A percentile compares a stretch with the other conserved stretches of the same genome.
phyloP scores from a whole-genome alignment of 805 yeast genomes.

The Kodamaea hsintzibuensis region DNA sequence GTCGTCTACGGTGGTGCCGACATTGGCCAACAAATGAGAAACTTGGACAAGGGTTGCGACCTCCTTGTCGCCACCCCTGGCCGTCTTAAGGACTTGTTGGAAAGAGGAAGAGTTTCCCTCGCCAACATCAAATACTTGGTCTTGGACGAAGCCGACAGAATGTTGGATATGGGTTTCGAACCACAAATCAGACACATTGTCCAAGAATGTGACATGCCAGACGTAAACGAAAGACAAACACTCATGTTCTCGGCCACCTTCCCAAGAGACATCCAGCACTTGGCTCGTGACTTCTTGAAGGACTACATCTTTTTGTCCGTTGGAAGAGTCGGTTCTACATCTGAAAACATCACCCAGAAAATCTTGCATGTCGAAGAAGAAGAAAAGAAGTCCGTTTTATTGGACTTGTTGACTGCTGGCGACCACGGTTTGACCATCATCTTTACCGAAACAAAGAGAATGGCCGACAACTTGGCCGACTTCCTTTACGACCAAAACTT shows the following conservation, averaged over 20 bases:
- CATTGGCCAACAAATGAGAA: slow-evolving; percentile 81
- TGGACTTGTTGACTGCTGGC: slow-evolving; percentile 74
- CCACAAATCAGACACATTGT: slow-evolving; percentile 99
- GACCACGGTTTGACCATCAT: slow-evolving; percentile 87
- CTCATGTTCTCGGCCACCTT: slow-evolving; percentile 98
- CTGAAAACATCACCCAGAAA: slow-evolving; percentile 96
- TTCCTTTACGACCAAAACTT: slow-evolving; percentile 84
- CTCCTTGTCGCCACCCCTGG: slow-evolving; percentile 98
- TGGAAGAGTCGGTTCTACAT: slow-evolving; percentile 99
- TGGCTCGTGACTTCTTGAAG: slow-evolving; percentile 96
- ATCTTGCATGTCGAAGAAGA: slow-evolving; percentile 90
- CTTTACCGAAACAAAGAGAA: slow-evolving; percentile 97
- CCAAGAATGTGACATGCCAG: slow-evolving; percentile 97
- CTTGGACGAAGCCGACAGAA: slow-evolving; percentile 98
- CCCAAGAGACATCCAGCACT: slow-evolving; percentile 96
- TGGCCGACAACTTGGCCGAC: slow-evolving; percentile 96
- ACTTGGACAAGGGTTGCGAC: slow-evolving; percentile 92
- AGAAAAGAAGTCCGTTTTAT: slow-evolving; percentile 86
- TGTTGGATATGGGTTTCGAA: slow-evolving; percentile 99
- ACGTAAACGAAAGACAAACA: slow-evolving; percentile 87
- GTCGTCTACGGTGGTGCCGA: slow-evolving; percentile 99
- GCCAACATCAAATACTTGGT: slow-evolving; percentile 90
- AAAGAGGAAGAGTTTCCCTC: slow-evolving; percentile 91
- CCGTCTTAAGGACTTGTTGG: slow-evolving; percentile 93
- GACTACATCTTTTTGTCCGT: slow-evolving; percentile 95